Evolutionary conservation across 495 filamentous ascomycete species (phyloP).

Genomic region (Lasiosphaeria ovina): DNA sequence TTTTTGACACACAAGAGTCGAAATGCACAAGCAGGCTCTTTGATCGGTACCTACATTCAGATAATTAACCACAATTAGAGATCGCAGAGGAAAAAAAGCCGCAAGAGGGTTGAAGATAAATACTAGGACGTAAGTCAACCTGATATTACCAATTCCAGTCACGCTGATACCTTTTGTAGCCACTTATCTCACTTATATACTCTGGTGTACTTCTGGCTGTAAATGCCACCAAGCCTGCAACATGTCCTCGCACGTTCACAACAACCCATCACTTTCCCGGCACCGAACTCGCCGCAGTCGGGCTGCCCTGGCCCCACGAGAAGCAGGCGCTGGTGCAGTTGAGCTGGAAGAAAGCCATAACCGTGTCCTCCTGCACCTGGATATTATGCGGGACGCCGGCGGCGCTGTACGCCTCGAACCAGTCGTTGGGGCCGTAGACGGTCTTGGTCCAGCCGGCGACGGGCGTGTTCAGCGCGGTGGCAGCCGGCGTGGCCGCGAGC

Average conservation of each 20-base stretch:
- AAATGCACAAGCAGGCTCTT: too few species aligned
- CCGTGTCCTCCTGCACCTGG: conserved; percentile 45
- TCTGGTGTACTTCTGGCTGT: too few species aligned
- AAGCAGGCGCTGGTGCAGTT: conserved; percentile 37
- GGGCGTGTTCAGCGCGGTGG: conserved; percentile 34
- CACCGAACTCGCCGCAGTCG: conserved; percentile 6
- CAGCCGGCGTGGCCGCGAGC: conserved; percentile 31
- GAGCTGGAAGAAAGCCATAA: conserved; percentile 52
- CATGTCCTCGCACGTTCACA: background rate
- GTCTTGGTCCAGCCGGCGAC: conserved; percentile 46
- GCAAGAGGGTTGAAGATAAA: too few species aligned
- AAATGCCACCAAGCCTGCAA: too few species aligned
- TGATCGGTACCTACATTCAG: too few species aligned
- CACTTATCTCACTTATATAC: too few species aligned
- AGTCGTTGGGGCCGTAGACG: conserved; percentile 41
- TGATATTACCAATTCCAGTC: too few species aligned
- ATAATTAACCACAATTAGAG: too few species aligned
- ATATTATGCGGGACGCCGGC: conserved; percentile 51
- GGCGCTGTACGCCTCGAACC: conserved; percentile 50
- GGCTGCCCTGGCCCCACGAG: conserved; percentile 36
- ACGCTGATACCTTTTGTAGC: too few species aligned
- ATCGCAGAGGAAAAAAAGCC: too few species aligned
- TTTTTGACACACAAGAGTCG: too few species aligned
- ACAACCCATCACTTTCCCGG: background rate
- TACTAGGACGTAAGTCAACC: too few species aligned